A percentile compares a stretch with the other conserved stretches of the same genome.
phyloP scores from a whole-genome alignment of 441 rosid species.

The Adansonia grandidieri region DNA sequence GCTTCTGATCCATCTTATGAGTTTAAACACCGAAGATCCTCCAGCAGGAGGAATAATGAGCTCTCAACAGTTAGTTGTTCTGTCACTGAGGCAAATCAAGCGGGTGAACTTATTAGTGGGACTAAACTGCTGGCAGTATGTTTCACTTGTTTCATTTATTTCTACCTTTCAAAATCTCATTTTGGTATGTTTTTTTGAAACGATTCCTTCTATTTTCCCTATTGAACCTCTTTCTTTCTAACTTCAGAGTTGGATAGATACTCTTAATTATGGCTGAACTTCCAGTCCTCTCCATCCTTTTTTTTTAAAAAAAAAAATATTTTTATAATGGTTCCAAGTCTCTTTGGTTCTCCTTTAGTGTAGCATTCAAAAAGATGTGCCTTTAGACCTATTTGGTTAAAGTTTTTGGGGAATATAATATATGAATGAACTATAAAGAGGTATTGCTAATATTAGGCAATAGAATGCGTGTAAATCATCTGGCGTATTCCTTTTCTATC shows the following conservation, averaged over 20 bases:
- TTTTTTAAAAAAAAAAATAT: neutral
- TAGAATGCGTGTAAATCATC: constrained; percentile 7
- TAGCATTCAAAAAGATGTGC: neutral
- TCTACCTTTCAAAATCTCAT: constrained; percentile 8
- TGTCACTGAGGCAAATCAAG: constrained; percentile 72
- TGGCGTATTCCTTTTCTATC: neutral
- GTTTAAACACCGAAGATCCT: constrained; percentile 66
- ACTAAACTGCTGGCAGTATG: constrained; percentile 49
- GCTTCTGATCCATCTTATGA: constrained; percentile 58
- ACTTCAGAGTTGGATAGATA: neutral
- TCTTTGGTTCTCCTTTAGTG: neutral
- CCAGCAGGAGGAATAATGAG: constrained; percentile 86
- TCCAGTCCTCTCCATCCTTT: neutral
- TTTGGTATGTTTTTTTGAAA: neutral
- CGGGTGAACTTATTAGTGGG: constrained; percentile 54
- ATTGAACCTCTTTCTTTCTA: neutral
- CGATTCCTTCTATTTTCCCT: constrained; percentile 4
- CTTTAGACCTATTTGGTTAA: neutral
- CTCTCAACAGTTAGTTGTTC: constrained; percentile 70
- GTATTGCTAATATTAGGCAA: constrained; percentile 13
- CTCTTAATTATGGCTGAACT: constrained; percentile 14
- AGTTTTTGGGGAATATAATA: neutral
- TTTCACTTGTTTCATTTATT: constrained; percentile 25
- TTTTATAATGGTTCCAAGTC: neutral
- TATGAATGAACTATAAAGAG: neutral